A percentile compares a stretch with the other conserved stretches of the same genome.
Conservation (phyloP, 2,329 filamentous ascomycete species). For the Botrytis paeoniae region DNA sequence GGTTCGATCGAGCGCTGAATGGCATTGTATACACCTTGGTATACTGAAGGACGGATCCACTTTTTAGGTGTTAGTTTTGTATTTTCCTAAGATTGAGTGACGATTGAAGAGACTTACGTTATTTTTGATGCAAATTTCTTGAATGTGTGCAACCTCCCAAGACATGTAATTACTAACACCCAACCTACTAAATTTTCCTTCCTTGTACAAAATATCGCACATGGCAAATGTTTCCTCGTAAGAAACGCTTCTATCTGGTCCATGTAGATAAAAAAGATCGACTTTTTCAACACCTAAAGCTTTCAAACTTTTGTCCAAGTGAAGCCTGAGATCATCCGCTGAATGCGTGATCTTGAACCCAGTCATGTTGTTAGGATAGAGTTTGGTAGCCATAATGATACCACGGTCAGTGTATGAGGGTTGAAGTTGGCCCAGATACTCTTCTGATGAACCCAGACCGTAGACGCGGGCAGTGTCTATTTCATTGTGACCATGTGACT, state of each 20-base stretch:
- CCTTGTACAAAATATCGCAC: constrained; percentile 38
- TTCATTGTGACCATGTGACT: constrained; percentile 64
- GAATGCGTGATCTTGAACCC: constrained; percentile 42
- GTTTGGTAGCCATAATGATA: constrained; percentile 60
- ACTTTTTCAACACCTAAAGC: constrained; percentile 51
- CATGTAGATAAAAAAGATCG: constrained; percentile 35
- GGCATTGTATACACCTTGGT: constrained; percentile 38
- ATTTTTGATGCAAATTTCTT: constrained; percentile 37
- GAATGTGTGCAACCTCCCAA: constrained; percentile 34
- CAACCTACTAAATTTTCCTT: constrained; percentile 43
- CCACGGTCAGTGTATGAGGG: constrained; percentile 58
- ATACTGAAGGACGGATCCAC: constrained; percentile 38
- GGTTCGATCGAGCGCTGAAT: constrained; percentile 53
- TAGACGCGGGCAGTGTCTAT: constrained; percentile 68
- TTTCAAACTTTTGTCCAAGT: constrained; percentile 49
- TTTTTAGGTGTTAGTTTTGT: neutral
- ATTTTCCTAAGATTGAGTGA: no score
- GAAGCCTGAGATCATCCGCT: constrained; percentile 48
- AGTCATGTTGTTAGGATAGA: constrained; percentile 24
- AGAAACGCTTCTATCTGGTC: constrained; percentile 33
- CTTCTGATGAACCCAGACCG: constrained; percentile 62
- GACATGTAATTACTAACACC: constrained; percentile 61
- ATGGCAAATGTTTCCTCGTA: constrained; percentile 35
- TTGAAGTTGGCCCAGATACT: constrained; percentile 54
- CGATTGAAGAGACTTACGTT: constrained; percentile 13